Base-by-base conservation (phyloP, 2,329 filamentous ascomycete genomes). In the Fusarium kyushuense region DNA sequence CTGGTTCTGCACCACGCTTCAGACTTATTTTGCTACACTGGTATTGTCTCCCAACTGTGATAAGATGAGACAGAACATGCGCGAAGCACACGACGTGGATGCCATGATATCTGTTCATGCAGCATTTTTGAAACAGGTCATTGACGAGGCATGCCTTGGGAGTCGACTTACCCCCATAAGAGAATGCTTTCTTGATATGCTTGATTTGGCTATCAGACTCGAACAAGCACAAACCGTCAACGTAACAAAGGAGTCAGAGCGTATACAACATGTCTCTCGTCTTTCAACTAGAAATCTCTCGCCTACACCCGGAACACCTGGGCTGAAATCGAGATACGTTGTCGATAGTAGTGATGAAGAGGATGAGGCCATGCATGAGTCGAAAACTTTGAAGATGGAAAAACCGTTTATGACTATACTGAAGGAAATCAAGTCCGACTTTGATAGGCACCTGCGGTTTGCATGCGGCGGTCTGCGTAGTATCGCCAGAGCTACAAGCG, bases 1-100 rank as follows among this genome's bases (percentile, higher is more conserved):
- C 13, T 95, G 92, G 91, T 95, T 97, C 78, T 87, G 87, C 67
- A 90, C 90, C 66, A 88, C 86, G 0, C 73, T 97, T 2, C 90
- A 93, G 72, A 89, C 89, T 11, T 96, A 97, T 74, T 80, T 97
- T 6, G 90, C 89, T 5, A 90, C 89, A 17, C 84, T 93, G 3
- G 91, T 94, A 2, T 83, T 97, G 1, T 85, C 84, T 1, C 86
- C 89, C 0, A 84, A 88, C 23, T 86, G 84, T 3, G 74, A 78
- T 3, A 81, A 83, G 30, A 86, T 97, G 81, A 80, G 81, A 8
- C 76, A 78, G 4, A 81, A 84, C 1, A 84, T 97, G 52, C 78
- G 79, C 16, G 79, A 81, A 8, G 88, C 92, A 0, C 83, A 85
- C 27, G 93, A 95, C 69, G 88, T 97, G 12, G 93, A 97, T 75